phyloP scores from a whole-genome alignment of 306 rosid genomes.

The Carpinus fangiana region DNA sequence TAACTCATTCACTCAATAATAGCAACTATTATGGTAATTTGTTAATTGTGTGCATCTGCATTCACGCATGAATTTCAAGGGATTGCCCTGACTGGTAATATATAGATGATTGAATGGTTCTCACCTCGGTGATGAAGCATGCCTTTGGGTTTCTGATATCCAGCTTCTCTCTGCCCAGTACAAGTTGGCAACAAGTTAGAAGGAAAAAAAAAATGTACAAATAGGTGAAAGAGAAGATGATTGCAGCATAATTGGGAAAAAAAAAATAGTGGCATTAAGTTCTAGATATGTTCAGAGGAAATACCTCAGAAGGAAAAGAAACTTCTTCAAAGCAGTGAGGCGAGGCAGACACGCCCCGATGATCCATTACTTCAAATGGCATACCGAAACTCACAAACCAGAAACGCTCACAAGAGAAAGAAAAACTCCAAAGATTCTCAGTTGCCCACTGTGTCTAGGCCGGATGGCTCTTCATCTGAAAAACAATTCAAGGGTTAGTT shows the following conservation, averaged over 20 bases:
- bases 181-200: slow-evolving; percentile 34
- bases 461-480: slow-evolving; percentile 38
- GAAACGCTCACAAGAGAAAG: slow-evolving; percentile 19
- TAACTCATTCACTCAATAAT: slow-evolving; percentile 16
- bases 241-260: background rate
- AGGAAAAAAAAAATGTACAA: slow-evolving; percentile 12
- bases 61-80: background rate
- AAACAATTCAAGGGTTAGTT: slow-evolving; percentile 27
- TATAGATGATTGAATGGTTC: slow-evolving; percentile 19
- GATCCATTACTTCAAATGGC: slow-evolving; percentile 76
- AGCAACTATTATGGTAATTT: background rate
- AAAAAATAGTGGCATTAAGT: background rate
- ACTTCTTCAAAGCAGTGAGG: slow-evolving; percentile 62
- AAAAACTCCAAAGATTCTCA: slow-evolving; percentile 30
- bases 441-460: slow-evolving; percentile 28
- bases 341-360: slow-evolving; percentile 60
- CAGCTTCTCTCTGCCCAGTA: slow-evolving; percentile 54
- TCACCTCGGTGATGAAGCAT: slow-evolving; percentile 59
- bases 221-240: slow-evolving; percentile 6
- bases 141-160: slow-evolving; percentile 50
- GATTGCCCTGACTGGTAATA: slow-evolving; percentile 13
- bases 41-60: slow-evolving; percentile 9
- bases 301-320: slow-evolving; percentile 62
- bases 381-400: slow-evolving; percentile 48
- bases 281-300: slow-evolving; percentile 11